These are phyloP conservation scores for Exobasidium rhododendri DNA, from an alignment of 1,284 basidiomycete species.

Conservation along the genomic window DNA sequence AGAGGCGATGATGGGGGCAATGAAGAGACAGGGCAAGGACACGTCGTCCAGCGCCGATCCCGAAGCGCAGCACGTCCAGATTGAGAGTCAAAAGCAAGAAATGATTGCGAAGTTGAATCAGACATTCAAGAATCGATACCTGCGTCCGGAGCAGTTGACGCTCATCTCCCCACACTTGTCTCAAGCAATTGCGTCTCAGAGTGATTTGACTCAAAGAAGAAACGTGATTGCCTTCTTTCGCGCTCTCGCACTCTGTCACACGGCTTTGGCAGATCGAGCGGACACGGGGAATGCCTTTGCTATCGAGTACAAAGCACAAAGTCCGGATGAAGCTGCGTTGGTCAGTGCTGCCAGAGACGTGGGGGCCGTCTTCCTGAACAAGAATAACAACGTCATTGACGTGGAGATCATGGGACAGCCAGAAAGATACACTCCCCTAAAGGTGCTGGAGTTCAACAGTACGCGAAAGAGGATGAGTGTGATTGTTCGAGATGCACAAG, in stretches of 20 bases:
- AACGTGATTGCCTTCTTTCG: slow-evolving; percentile 79
- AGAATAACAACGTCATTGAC: slow-evolving; percentile 71
- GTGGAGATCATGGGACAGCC: slow-evolving; percentile 87
- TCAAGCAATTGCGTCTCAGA: slow-evolving; percentile 65
- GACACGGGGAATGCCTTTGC: slow-evolving; percentile 63
- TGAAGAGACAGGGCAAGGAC: slow-evolving; percentile 72
- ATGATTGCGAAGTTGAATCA: slow-evolving; percentile 76
- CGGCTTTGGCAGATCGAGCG: slow-evolving; percentile 66
- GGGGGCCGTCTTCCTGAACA: slow-evolving; percentile 83
- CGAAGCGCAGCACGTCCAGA: slow-evolving; percentile 56
- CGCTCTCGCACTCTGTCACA: slow-evolving; percentile 85
- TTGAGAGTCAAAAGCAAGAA: slow-evolving; percentile 67
- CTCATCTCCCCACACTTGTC: slow-evolving; percentile 82
- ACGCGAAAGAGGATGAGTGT: slow-evolving; percentile 92
- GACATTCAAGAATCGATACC: slow-evolving; percentile 83
- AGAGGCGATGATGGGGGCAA: slow-evolving; percentile 88
- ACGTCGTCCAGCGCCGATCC: slow-evolving; percentile 63
- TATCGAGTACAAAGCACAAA: slow-evolving; percentile 91
- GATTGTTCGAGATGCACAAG: slow-evolving; percentile 76
- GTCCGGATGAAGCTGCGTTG: slow-evolving; percentile 89
- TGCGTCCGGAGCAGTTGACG: slow-evolving; percentile 76
- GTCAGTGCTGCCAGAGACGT: slow-evolving; percentile 86
- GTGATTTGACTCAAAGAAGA: slow-evolving; percentile 61
- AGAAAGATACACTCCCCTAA: slow-evolving; percentile 75
- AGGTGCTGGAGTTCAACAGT: slow-evolving; percentile 87